Evolutionary conservation across 2,329 filamentous ascomycete species (phyloP).

Genomic region (Fusarium begoniae): DNA sequence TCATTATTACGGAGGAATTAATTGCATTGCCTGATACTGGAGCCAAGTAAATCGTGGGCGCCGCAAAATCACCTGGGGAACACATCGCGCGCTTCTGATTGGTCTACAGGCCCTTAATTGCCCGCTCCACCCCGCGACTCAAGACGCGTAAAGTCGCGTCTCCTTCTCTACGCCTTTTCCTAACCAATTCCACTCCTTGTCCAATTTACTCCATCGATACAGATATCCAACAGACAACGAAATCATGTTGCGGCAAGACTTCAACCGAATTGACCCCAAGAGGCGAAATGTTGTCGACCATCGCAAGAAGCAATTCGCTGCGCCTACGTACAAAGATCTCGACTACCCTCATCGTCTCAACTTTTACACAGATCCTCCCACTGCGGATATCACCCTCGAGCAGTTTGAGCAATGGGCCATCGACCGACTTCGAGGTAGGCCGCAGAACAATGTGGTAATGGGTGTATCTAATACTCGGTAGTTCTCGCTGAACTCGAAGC

Average conservation of each 20-base stretch:
- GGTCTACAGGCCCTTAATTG: constrained; percentile 35
- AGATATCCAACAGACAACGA: constrained; percentile 5
- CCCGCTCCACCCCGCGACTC: constrained; percentile 32
- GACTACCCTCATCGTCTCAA: constrained; percentile 89
- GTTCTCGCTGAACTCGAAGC: constrained; percentile 90
- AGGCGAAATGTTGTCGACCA: constrained; percentile 79
- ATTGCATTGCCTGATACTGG: not conserved
- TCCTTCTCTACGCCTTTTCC: constrained; percentile 33
- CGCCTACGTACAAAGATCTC: constrained; percentile 77
- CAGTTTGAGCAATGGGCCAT: constrained; percentile 99
- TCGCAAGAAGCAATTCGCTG: constrained; percentile 87
- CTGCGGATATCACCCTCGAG: constrained; percentile 92
- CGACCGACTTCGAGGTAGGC: constrained; percentile 80
- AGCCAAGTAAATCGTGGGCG: not conserved
- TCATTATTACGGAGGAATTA: not conserved
- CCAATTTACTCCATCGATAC: constrained; percentile 15
- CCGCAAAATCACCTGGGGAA: constrained; percentile 8
- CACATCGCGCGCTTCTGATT: constrained; percentile 23
- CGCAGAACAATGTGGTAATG: rapidly evolving
- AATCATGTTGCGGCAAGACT: constrained; percentile 61
- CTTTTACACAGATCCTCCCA: constrained; percentile 89
- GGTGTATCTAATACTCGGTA: constrained; percentile 46
- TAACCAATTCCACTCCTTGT: constrained; percentile 19
- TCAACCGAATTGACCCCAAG: constrained; percentile 71
- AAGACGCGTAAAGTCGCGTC: constrained; percentile 49